These are phyloP conservation scores for Cryptococcus sp. DNA, from an alignment of 1,284 basidiomycete species.

Conservation along the genomic window DNA sequence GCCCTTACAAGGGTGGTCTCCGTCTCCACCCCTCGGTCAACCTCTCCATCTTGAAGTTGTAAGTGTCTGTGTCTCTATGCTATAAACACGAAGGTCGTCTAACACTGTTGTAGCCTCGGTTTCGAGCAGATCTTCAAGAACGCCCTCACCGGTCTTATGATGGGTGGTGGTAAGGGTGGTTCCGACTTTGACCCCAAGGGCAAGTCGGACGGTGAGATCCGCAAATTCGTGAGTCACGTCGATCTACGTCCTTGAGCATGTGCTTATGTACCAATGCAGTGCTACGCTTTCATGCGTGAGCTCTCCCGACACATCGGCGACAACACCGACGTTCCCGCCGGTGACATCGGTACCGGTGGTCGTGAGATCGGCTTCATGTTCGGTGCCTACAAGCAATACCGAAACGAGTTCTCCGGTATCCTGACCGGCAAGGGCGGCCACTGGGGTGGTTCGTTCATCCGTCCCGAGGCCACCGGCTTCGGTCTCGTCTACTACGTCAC, in stretches of 20 bases:
- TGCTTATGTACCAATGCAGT: constrained; percentile 24
- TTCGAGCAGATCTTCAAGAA: constrained; percentile 85
- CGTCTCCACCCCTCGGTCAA: constrained; percentile 80
- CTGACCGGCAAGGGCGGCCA: constrained; percentile 74
- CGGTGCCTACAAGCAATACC: constrained; percentile 72
- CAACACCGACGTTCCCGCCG: constrained; percentile 78
- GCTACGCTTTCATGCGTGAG: constrained; percentile 69
- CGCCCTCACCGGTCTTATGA: constrained; percentile 73
- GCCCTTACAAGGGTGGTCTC: constrained; percentile 81
- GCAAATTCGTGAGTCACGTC: constrained; percentile 60
- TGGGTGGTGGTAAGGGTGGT: constrained; percentile 74
- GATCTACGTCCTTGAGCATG: not conserved
- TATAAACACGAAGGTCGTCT: not conserved
- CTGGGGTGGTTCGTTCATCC: constrained; percentile 73
- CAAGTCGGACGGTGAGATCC: constrained; percentile 73
- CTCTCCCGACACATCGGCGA: constrained; percentile 68
- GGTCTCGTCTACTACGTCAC: constrained; percentile 78
- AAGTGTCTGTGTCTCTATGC: constrained; percentile 23
- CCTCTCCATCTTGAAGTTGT: constrained; percentile 78
- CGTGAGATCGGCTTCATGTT: constrained; percentile 72
- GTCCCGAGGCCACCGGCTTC: constrained; percentile 71
- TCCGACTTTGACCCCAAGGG: constrained; percentile 81
- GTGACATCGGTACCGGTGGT: constrained; percentile 71
- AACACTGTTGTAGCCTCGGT: constrained; percentile 59
- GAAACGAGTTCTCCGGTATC: constrained; percentile 75